These are phyloP conservation scores for Ilex paraguariensis DNA, from an alignment of 305 asterid species.

Conservation along the genomic window DNA sequence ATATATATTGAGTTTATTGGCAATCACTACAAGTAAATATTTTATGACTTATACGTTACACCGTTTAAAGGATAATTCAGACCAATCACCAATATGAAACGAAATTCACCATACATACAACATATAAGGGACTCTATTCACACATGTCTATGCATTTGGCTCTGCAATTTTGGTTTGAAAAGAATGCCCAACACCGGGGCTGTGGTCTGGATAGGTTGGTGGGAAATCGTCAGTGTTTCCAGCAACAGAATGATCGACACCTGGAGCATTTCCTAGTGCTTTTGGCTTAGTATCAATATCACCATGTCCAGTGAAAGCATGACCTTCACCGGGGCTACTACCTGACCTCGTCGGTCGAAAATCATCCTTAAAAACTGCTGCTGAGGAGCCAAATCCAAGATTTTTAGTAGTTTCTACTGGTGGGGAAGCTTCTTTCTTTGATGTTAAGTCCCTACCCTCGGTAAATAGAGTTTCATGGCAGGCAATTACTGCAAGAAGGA, in stretches of 20 bases:
- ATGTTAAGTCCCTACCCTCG: constrained; percentile 28
- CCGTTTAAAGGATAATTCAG: too few relatives aligned
- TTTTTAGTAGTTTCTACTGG: constrained; percentile 12
- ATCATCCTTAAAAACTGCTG: constrained; percentile 1
- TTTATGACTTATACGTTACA: too few relatives aligned
- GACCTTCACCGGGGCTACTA: constrained; percentile 66
- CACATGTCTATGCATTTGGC: constrained; percentile 24
- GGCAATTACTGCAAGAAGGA: constrained; percentile 18
- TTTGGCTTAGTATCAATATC: constrained; percentile 9
- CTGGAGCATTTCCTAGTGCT: constrained; percentile 1
- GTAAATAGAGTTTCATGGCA: constrained; percentile 11
- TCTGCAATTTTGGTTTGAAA: constrained; percentile 15
- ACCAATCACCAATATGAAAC: background rate
- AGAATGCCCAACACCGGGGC: constrained; percentile 65
- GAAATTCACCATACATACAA: constrained; percentile 9
- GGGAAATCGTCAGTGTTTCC: constrained; percentile 26
- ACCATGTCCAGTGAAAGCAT: constrained; percentile 9
- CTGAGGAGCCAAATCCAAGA: constrained; percentile 4
- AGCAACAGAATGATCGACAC: constrained; percentile 2
- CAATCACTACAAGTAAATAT: too few relatives aligned
- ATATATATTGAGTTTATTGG: too few relatives aligned
- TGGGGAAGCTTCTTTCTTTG: constrained; percentile 11
- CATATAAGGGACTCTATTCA: too few relatives aligned
- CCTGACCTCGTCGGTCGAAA: constrained; percentile 46
- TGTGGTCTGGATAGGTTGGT: constrained; percentile 47